These are phyloP conservation scores for Penicillium silybi DNA, from an alignment of 495 filamentous ascomycete genomes.

Conservation along the genomic window DNA sequence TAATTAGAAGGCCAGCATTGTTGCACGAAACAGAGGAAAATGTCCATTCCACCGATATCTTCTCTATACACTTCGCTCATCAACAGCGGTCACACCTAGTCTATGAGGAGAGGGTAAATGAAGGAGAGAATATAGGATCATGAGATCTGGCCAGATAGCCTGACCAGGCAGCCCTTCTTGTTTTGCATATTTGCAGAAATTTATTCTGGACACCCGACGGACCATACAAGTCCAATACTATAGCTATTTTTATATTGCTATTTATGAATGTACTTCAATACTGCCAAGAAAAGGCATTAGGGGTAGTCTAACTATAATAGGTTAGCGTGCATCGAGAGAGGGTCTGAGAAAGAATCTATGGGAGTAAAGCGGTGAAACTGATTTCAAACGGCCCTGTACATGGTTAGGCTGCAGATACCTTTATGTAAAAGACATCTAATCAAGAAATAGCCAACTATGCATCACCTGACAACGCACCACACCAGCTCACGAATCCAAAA, in stretches of 20 bases:
- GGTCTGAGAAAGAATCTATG: slow-evolving; percentile 12
- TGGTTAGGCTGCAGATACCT: too few species aligned
- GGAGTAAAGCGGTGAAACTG: too few species aligned
- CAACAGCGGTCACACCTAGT: background rate
- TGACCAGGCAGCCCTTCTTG: background rate
- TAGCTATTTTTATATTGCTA: background rate
- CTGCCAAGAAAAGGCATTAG: background rate
- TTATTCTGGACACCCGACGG: background rate
- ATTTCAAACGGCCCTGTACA: too few species aligned
- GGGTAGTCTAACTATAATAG: background rate
- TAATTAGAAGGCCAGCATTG: background rate
- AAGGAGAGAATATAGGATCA: background rate
- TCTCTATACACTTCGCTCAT: background rate
- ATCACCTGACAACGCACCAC: too few species aligned
- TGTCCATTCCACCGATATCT: background rate
- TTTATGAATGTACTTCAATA: background rate
- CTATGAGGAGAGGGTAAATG: too few species aligned
- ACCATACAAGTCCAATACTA: background rate
- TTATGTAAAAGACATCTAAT: too few species aligned
- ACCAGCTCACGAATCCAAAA: too few species aligned
- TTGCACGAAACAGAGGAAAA: background rate
- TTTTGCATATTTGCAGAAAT: background rate
- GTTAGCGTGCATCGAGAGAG: background rate
- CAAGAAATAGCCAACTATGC: too few species aligned
- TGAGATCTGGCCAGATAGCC: background rate